Evolutionary conservation across 2,329 filamentous ascomycete genomes (phyloP).

Genomic region (Zymoseptoria passerinii): DNA sequence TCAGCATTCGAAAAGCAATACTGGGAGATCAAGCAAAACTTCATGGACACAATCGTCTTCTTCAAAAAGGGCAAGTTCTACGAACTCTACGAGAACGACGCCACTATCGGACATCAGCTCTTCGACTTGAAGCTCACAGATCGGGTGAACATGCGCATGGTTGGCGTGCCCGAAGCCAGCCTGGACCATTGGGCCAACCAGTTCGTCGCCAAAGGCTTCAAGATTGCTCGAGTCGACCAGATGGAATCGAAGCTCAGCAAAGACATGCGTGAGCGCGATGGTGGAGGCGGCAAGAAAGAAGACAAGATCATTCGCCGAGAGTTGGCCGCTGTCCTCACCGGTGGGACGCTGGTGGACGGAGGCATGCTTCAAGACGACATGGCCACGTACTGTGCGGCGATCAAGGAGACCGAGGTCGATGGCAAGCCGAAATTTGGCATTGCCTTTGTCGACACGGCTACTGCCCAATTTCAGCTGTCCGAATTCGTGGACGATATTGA

Average conservation of each 20-base stretch:
- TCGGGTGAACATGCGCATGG: slow-evolving; percentile 99
- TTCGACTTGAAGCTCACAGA: slow-evolving; percentile 98
- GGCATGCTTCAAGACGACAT: slow-evolving; percentile 97
- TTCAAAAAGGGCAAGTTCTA: slow-evolving; percentile 99
- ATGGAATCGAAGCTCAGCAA: slow-evolving; percentile 93
- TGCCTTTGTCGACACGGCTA: slow-evolving; percentile 90
- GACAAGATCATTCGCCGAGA: slow-evolving; percentile 93
- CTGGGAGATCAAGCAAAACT: slow-evolving; percentile 98
- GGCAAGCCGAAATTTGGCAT: slow-evolving; percentile 79
- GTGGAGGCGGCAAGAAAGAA: slow-evolving; percentile 55
- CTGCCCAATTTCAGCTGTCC: slow-evolving; percentile 88
- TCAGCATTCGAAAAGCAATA: slow-evolving; percentile 97
- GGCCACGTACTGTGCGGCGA: slow-evolving; percentile 90
- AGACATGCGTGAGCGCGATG: slow-evolving; percentile 93
- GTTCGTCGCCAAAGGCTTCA: slow-evolving; percentile 96
- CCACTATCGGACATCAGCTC: slow-evolving; percentile 88
- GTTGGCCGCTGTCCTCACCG: slow-evolving; percentile 81
- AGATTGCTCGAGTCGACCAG: slow-evolving; percentile 93
- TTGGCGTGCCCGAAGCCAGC: slow-evolving; percentile 90
- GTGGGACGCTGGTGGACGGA: slow-evolving; percentile 87
- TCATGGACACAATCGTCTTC: slow-evolving; percentile 96
- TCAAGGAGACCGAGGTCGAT: slow-evolving; percentile 64
- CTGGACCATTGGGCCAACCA: slow-evolving; percentile 97
- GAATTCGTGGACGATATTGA: slow-evolving; percentile 88
- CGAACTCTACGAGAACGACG: slow-evolving; percentile 95